phyloP scores from a whole-genome alignment of 1,139 yeast species.

The Dujonia santamariae region DNA sequence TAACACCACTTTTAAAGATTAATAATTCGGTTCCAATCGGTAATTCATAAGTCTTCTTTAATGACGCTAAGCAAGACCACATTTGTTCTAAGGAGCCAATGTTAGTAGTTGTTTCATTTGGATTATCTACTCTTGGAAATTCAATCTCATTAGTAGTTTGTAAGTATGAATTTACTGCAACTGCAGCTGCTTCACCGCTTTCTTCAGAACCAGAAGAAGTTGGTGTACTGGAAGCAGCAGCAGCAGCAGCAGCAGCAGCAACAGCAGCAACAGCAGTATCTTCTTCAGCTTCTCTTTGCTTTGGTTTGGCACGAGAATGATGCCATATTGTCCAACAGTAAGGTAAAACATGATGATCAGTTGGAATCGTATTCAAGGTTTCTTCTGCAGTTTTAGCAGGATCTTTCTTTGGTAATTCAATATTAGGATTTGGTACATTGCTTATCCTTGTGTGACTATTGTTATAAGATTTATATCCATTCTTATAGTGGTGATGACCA shows the following conservation, averaged over 20 bases:
- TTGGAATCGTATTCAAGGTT: slow-evolving; percentile 27
- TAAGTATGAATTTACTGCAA: slow-evolving; percentile 39
- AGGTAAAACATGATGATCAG: slow-evolving; percentile 39
- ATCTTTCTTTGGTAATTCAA: slow-evolving; percentile 34
- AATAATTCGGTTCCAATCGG: slow-evolving; percentile 58
- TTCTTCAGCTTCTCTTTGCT: slow-evolving; percentile 14
- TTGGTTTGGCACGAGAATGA: slow-evolving; percentile 33
- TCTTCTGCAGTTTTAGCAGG: slow-evolving; percentile 32
- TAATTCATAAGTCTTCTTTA: slow-evolving; percentile 47
- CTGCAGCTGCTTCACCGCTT: slow-evolving; percentile 9
- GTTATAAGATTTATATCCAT: slow-evolving; percentile 8
- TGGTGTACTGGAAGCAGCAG: slow-evolving; percentile 2
- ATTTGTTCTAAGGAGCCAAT: slow-evolving; percentile 59
- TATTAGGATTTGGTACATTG: slow-evolving; percentile 12
- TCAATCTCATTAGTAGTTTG: slow-evolving; percentile 41
- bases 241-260: slow-evolving; percentile 13
- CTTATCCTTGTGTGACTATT: slow-evolving; percentile 10
- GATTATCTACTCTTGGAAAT: slow-evolving; percentile 22
- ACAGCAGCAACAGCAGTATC: slow-evolving; percentile 12
- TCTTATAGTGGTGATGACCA: slow-evolving; percentile 12
- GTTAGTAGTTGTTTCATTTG: slow-evolving; percentile 23
- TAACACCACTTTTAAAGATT: slow-evolving; percentile 59
- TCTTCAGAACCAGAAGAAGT: background rate
- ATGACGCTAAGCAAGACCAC: slow-evolving; percentile 51
- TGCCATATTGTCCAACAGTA: slow-evolving; percentile 53